Conservation (phyloP, 768 basidiomycete species). For the Roridomyces roridus region DNA sequence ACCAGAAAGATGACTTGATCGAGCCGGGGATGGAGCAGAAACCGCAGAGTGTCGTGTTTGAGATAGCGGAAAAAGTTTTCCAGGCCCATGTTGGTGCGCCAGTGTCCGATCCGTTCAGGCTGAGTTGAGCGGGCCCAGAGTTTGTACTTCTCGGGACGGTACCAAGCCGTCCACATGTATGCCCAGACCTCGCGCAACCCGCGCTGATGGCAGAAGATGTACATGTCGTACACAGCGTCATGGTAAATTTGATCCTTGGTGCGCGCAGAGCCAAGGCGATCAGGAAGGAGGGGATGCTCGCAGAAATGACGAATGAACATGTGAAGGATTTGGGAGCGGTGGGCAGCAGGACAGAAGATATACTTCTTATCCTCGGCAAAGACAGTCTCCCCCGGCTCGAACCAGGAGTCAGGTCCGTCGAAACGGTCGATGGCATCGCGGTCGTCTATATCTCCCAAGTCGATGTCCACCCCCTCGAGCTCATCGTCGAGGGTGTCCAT, state of each 20-base stretch:
- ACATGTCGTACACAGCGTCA: conserved; percentile 33
- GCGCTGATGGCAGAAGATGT: conserved; percentile 22
- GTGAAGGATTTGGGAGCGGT: conserved; percentile 28
- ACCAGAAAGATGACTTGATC: conserved; percentile 40
- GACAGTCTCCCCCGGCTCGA: conserved; percentile 25
- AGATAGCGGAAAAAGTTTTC: conserved; percentile 40
- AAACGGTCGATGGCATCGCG: background rate
- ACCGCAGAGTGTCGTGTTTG: conserved; percentile 36
- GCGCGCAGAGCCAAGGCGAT: conserved; percentile 11
- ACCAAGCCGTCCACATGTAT: conserved; percentile 34
- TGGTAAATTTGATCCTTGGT: conserved; percentile 24
- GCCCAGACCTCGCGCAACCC: conserved; percentile 32
- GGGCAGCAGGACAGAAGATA: conserved; percentile 32
- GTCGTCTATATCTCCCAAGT: background rate
- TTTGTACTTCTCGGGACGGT: conserved; percentile 22
- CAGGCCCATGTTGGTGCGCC: conserved; percentile 38
- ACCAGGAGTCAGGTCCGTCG: conserved; percentile 27
- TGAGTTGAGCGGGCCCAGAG: conserved; percentile 33
- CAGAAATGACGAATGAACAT: conserved; percentile 32
- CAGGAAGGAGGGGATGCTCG: conserved; percentile 29
- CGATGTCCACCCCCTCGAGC: background rate
- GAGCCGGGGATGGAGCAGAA: conserved; percentile 30
- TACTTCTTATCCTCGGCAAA: conserved; percentile 13
- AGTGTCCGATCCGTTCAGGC: conserved; percentile 23
- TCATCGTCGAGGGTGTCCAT: conserved; percentile 3